Percentiles rank a stretch among this genome's conserved stretches.
phyloP scores from a whole-genome alignment of 345 rosid species.

The Salix koriyanagi region DNA sequence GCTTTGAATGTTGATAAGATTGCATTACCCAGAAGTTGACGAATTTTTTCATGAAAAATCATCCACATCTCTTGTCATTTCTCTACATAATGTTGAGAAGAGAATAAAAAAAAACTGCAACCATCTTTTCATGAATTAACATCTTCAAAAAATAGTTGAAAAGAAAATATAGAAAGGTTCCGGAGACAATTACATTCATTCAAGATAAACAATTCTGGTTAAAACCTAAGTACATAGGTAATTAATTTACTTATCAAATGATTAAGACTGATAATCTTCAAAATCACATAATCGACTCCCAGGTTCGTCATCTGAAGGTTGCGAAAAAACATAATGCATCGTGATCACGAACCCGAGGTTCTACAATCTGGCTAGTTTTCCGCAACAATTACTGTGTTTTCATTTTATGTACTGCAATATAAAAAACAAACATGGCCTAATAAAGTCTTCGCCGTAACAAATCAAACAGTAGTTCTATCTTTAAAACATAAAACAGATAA shows the following conservation, averaged over 20 bases:
- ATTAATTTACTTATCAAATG: background rate
- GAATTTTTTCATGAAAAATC: background rate
- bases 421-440: background rate
- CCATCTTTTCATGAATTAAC: background rate
- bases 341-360: background rate
- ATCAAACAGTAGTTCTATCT: background rate
- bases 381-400: background rate
- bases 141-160: too few species aligned
- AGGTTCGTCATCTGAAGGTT: background rate
- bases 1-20: background rate
- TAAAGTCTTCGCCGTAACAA: background rate
- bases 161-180: background rate
- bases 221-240: background rate
- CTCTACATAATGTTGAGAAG: background rate
- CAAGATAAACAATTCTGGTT: background rate
- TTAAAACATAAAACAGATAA: background rate
- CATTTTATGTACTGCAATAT: background rate
- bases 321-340: background rate
- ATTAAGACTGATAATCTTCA: background rate
- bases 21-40: background rate
- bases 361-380: background rate
- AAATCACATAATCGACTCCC: background rate
- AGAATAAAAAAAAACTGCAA: background rate
- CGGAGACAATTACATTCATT: background rate
- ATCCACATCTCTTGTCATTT: background rate